These are phyloP conservation scores for Aspergillus amoenus DNA, from an alignment of 2,329 filamentous ascomycete genomes.

Conservation along the genomic window DNA sequence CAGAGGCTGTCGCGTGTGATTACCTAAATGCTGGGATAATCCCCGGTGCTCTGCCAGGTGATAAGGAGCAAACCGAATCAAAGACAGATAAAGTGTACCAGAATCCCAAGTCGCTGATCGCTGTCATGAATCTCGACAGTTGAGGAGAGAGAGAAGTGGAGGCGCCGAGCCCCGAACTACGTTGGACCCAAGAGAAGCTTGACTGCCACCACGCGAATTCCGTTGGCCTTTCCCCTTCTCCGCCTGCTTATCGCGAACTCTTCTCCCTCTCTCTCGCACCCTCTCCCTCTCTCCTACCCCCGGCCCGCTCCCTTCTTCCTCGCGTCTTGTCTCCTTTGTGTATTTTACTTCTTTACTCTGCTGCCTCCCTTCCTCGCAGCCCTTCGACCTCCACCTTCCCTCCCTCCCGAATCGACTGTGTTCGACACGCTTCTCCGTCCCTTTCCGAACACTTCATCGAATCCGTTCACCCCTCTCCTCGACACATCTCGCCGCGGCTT, in stretches of 20 bases:
- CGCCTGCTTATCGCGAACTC: slow-evolving; percentile 30
- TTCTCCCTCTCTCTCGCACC: slow-evolving; percentile 16
- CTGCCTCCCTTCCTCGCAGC: slow-evolving; percentile 45
- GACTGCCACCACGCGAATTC: slow-evolving; percentile 29
- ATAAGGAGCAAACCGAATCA: background rate
- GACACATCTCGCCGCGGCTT: background rate
- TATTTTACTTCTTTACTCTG: background rate
- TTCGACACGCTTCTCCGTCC: slow-evolving; percentile 28
- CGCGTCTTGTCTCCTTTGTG: slow-evolving; percentile 6
- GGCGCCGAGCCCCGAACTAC: slow-evolving; percentile 20
- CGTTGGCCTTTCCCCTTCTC: slow-evolving; percentile 22
- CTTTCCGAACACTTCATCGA: slow-evolving; percentile 1
- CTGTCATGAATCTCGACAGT: background rate
- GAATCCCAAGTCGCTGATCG: background rate
- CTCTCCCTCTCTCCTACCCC: slow-evolving; percentile 66
- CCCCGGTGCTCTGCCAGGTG: background rate
- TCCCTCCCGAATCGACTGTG: slow-evolving; percentile 64
- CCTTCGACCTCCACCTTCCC: slow-evolving; percentile 78
- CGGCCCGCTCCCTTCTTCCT: slow-evolving; percentile 35
- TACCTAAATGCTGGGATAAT: slow-evolving; percentile 1
- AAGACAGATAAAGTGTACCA: background rate
- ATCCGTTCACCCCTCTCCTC: background rate
- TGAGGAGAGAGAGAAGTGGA: slow-evolving; percentile 8
- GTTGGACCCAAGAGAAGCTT: slow-evolving; percentile 34
- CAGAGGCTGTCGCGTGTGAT: background rate